Evolutionary conservation across 1,284 basidiomycete genomes (phyloP).

Genomic region (Cryptococcus depauperatus): DNA sequence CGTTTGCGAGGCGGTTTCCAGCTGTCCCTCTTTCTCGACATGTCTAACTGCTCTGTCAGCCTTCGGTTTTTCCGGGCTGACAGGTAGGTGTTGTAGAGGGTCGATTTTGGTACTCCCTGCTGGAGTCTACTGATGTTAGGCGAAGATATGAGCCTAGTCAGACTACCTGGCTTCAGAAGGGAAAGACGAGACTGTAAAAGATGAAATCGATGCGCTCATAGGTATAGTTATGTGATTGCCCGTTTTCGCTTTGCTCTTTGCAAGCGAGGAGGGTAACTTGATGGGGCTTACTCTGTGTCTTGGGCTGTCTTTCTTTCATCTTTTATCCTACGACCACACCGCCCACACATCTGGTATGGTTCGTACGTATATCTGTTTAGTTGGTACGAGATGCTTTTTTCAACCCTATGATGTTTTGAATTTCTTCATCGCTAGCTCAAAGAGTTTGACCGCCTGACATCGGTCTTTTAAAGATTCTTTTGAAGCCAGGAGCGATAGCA

Average conservation of each 20-base stretch:
- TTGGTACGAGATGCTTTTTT: neutral
- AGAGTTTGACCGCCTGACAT: conserved; percentile 37
- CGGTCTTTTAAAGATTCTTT: conserved; percentile 27
- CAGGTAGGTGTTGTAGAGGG: neutral
- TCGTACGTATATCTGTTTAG: neutral
- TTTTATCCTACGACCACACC: neutral
- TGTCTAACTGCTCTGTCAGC: neutral
- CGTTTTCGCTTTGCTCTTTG: neutral
- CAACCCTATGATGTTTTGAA: conserved; percentile 43
- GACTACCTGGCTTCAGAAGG: neutral
- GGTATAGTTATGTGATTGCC: conserved; percentile 44
- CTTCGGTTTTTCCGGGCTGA: neutral
- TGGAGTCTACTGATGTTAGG: conserved; percentile 10
- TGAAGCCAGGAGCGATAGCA: conserved; percentile 35
- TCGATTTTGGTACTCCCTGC: neutral
- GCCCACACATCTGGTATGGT: conserved; percentile 7
- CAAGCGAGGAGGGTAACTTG: conserved; percentile 30
- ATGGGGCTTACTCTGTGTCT: conserved; percentile 46
- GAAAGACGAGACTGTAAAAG: neutral
- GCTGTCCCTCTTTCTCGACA: conserved; percentile 1
- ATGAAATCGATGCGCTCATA: conserved; percentile 31
- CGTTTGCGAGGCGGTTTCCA: neutral
- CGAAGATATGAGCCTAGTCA: conserved; percentile 40
- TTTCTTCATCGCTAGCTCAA: conserved; percentile 44
- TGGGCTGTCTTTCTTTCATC: conserved; percentile 17